Evolutionary conservation across 495 filamentous ascomycete genomes (phyloP), one percentile per base, ranked within the genome.

Genomic region (Aspergillus kassunensis): DNA sequence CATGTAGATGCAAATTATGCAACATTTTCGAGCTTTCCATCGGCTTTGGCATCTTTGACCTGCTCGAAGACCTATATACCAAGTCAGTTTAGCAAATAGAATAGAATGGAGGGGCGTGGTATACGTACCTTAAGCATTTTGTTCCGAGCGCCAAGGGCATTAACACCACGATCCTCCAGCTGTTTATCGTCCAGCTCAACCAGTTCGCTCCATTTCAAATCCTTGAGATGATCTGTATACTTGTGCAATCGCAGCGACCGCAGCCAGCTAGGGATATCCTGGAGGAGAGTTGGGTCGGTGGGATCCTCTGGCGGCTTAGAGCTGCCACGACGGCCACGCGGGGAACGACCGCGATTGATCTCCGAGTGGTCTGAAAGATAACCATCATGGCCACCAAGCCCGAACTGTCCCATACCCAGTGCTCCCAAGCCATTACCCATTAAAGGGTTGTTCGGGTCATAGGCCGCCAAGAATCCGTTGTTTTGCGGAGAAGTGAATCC

Each of bases 291-390:
- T 9, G 88, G 86, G 66, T 98, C 95, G 11, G 92, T 97, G 9
- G 93, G 93, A 63, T 98, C 93, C 74, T 98, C 93, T 34, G 93
- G 93, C 27, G 93, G 93, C 79, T 97, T 97, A 35, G 90, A 96
- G 72, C 86, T 97, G 56, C 95, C 93, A 60, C 93, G 81, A 47
- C 92, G 82, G 63, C 93, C 93, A 60, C 93, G 84, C 49, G 93
- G 95, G 49, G 91, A 96, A 36, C 93, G 84, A 42, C 95, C 95
- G 43, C 93, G 88, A 34, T 80, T 78, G 67, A 93, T 85, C 56
- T 95, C 91, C 10, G 90, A 91, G 60, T 95, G 90, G 66, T 98
- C 93, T 18, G 91, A 97, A 35, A 96, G 78, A 70, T 97, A 97
- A 37, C 95, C 93, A 68, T 92, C 91, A 53, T 80, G 71, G 71